These are phyloP conservation scores for Cercospora sesami DNA, from an alignment of 2,329 filamentous ascomycete species.

Conservation along the genomic window DNA sequence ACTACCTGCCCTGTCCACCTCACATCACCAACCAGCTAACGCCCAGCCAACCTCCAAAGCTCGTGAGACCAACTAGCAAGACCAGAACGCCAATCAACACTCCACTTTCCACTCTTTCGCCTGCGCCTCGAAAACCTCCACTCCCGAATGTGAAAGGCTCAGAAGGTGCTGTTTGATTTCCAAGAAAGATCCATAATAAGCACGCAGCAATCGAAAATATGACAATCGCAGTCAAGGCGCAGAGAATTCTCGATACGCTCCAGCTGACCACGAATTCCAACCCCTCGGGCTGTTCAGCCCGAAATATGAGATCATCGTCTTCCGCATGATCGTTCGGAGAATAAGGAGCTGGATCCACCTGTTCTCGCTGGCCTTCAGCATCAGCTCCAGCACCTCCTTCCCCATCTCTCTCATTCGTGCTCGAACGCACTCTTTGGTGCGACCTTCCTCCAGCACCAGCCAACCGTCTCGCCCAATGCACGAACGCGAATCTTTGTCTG, in stretches of 20 bases:
- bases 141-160: conserved; percentile 16
- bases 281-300: conserved; percentile 36
- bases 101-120: conserved; percentile 40
- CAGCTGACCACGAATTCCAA: conserved; percentile 42
- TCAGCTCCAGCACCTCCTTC: neutral
- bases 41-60: conserved; percentile 40
- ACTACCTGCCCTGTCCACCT: neutral
- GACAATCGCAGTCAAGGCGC: conserved; percentile 35
- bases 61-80: conserved; percentile 39
- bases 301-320: conserved; percentile 12
- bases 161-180: conserved; percentile 27
- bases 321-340: neutral
- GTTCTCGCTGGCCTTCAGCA: neutral
- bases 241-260: conserved; percentile 35
- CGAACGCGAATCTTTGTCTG: conserved; percentile 45
- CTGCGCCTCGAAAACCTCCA: conserved; percentile 36
- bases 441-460: conserved; percentile 27
- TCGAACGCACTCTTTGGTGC: conserved; percentile 4
- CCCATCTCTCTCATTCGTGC: conserved; percentile 8
- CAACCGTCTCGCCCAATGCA: conserved; percentile 46
- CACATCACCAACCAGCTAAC: conserved; percentile 43
- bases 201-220: conserved; percentile 34
- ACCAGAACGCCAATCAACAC: conserved; percentile 40
- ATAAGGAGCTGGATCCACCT: neutral
- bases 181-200: conserved; percentile 42